phyloP scores from a whole-genome alignment of 2,329 filamentous ascomycete species.

The Parastagonospora nodorum region DNA sequence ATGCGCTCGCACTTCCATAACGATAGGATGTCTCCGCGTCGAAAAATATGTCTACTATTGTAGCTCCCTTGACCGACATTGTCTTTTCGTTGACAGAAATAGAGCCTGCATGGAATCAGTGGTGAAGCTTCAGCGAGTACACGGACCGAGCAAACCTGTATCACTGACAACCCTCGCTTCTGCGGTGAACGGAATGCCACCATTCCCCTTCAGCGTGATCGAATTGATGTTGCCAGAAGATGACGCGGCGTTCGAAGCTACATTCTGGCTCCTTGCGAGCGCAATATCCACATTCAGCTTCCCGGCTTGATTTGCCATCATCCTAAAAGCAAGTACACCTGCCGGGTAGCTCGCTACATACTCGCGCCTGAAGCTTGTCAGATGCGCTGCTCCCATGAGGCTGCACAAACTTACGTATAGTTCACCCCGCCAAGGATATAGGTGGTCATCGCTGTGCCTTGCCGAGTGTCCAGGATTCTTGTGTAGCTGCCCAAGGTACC shows the following conservation, averaged over 20 bases:
- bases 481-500: slow-evolving; percentile 3
- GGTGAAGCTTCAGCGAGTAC: neutral
- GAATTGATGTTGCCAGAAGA: neutral
- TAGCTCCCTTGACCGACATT: slow-evolving; percentile 7
- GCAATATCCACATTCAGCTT: slow-evolving; percentile 13
- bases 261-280: slow-evolving; percentile 5
- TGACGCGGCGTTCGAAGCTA: slow-evolving; percentile 6
- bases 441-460: slow-evolving; percentile 6
- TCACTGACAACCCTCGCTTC: slow-evolving; percentile 12
- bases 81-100: slow-evolving; percentile 4
- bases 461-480: slow-evolving; percentile 10
- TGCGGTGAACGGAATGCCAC: slow-evolving; percentile 7
- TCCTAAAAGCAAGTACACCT: slow-evolving; percentile 6
- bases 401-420: slow-evolving; percentile 8
- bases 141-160: neutral
- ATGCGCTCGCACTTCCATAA: slow-evolving; percentile 5
- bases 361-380: slow-evolving; percentile 5
- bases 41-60: slow-evolving; percentile 18
- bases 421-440: slow-evolving; percentile 12
- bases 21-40: slow-evolving; percentile 15
- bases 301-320: slow-evolving; percentile 5
- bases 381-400: neutral
- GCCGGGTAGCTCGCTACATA: slow-evolving; percentile 13
- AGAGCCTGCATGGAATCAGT: slow-evolving; percentile 2
- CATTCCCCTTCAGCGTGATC: slow-evolving; percentile 5